Conservation (phyloP, 495 filamentous ascomycete genomes). For the Penicillium canariense region DNA sequence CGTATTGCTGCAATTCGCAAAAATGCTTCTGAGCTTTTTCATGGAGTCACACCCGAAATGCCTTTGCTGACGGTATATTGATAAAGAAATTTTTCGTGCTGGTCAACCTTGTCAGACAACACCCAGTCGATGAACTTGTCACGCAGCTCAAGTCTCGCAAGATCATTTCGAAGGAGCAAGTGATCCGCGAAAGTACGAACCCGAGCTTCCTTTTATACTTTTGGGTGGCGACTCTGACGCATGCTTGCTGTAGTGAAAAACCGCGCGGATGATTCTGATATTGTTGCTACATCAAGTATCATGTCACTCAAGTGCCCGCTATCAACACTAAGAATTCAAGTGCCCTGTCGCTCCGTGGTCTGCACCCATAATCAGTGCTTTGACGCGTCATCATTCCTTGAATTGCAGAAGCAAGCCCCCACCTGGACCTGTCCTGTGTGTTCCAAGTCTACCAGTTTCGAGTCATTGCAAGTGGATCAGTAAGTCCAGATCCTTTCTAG, state of each 20-base stretch:
- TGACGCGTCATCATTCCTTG: constrained; percentile 88
- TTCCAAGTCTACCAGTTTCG: constrained; percentile 76
- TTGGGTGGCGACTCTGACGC: background rate
- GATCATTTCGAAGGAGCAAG: constrained; percentile 75
- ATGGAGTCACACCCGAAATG: no score
- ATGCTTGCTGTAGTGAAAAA: constrained; percentile 60
- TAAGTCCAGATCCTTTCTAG: constrained; percentile 40
- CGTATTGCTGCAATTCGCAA: no score
- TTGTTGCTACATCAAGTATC: constrained; percentile 79
- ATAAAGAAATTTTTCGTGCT: constrained; percentile 74
- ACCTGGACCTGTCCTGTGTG: constrained; percentile 95
- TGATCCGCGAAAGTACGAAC: constrained; percentile 77
- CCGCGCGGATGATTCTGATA: constrained; percentile 81
- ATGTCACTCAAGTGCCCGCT: constrained; percentile 92
- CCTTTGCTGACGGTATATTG: background rate
- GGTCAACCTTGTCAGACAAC: constrained; percentile 69
- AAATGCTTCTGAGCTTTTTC: no score
- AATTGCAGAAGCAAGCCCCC: constrained; percentile 91
- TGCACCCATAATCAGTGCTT: constrained; percentile 95
- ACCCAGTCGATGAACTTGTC: constrained; percentile 71
- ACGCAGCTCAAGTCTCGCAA: constrained; percentile 60
- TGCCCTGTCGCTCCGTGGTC: constrained; percentile 73
- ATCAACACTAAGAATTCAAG: constrained; percentile 74
- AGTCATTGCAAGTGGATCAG: constrained; percentile 82
- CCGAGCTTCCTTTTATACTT: background rate